Percentiles rank a stretch among this genome's conserved stretches.
These are phyloP conservation scores for Senecio squalidus DNA, from an alignment of 140 eudicot genomes.

Conservation along the genomic window DNA sequence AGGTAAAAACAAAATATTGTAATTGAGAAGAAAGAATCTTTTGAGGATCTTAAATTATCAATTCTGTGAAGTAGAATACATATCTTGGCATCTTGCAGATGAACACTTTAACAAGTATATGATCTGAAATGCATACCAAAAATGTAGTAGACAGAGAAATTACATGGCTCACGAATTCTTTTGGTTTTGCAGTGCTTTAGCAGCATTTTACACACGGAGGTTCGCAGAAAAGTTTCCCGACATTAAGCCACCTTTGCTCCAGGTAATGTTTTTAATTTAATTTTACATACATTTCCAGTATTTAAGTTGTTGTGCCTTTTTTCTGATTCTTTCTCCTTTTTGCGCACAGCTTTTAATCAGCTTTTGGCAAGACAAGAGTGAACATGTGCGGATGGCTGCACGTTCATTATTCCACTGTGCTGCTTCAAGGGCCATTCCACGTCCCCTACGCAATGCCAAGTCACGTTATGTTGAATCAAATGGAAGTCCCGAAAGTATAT, in stretches of 20 bases:
- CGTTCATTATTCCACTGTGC: constrained; percentile 97
- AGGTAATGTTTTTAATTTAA: constrained; percentile 40
- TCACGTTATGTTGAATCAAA: constrained; percentile 23
- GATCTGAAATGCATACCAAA: not conserved
- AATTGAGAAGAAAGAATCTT: not conserved
- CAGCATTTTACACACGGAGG: constrained; percentile 89
- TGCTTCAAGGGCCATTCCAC: constrained; percentile 91
- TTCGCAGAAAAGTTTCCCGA: constrained; percentile 79
- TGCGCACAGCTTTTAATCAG: constrained; percentile 72
- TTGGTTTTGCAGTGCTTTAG: constrained; percentile 72
- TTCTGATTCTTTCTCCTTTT: constrained; percentile 6
- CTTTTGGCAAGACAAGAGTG: constrained; percentile 95
- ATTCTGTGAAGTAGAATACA: not conserved
- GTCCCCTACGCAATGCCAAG: constrained; percentile 53
- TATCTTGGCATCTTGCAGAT: not conserved
- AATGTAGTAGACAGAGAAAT: not conserved
- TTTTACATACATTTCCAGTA: not conserved
- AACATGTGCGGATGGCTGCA: constrained; percentile 96
- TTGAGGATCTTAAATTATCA: not conserved
- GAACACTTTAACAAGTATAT: not conserved
- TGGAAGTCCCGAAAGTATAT: constrained; percentile 20
- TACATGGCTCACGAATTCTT: not conserved
- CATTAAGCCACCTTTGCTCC: constrained; percentile 85
- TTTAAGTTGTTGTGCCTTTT: not conserved
- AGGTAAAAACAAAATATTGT: constrained; percentile 41